Percentiles rank a stretch among this genome's conserved stretches.
phyloP scores from a whole-genome alignment of 495 filamentous ascomycete genomes.

The Aspergillus haitiensis region DNA sequence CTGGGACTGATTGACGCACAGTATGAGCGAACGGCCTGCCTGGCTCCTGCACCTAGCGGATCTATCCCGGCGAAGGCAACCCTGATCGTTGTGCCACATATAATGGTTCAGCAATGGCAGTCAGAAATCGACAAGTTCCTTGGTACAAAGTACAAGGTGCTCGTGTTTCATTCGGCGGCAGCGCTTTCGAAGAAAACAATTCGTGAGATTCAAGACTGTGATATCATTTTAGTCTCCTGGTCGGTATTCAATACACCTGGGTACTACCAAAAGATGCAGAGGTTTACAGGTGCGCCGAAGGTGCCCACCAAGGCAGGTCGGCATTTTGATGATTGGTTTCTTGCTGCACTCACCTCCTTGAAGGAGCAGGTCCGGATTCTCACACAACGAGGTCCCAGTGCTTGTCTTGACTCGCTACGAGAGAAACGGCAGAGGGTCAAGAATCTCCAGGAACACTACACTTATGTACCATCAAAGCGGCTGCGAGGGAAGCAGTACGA shows the following conservation, averaged over 20 bases:
- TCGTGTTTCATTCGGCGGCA: constrained; percentile 38
- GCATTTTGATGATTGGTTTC: constrained; percentile 56
- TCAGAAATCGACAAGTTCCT: constrained; percentile 62
- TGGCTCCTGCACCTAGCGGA: constrained; percentile 20
- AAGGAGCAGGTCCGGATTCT: constrained; percentile 43
- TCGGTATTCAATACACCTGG: constrained; percentile 41
- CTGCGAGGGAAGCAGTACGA: constrained; percentile 30
- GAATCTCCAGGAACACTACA: constrained; percentile 22
- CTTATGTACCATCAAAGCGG: constrained; percentile 37
- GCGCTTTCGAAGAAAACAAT: constrained; percentile 40
- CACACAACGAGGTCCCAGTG: constrained; percentile 23
- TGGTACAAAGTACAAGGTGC: constrained; percentile 35
- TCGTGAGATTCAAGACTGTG: constrained; percentile 45
- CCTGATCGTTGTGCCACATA: constrained; percentile 64
- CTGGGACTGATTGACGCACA: constrained; percentile 63
- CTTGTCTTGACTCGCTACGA: constrained; percentile 32
- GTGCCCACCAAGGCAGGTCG: constrained; percentile 43
- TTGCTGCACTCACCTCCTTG: constrained; percentile 41
- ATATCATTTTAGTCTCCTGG: constrained; percentile 59
- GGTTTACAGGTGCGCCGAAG: constrained; percentile 52
- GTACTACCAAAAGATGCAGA: constrained; percentile 53
- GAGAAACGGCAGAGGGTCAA: constrained; percentile 27
- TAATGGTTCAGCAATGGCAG: constrained; percentile 68
- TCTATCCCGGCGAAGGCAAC: constrained; percentile 61
- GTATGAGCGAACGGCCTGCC: constrained; percentile 20